Base-by-base conservation (phyloP, 345 rosid species). In the Carallia brachiata region DNA sequence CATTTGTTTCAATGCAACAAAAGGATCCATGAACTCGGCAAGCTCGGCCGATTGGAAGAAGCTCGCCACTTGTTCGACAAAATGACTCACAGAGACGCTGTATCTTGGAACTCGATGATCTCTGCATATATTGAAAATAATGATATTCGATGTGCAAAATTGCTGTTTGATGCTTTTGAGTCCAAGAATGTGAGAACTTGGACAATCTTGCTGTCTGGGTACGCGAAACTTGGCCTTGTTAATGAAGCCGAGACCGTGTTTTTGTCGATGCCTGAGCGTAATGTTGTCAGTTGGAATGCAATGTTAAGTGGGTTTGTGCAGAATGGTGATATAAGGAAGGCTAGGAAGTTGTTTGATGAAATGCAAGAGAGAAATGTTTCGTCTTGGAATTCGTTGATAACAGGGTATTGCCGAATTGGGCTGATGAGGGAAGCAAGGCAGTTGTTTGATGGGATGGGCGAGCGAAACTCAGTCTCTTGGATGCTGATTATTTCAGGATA, bases 391-490 rank as follows among this genome's bases (percentile, higher is more conserved):
- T 71, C 82, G 0, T 52, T 79, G 55, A 68, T 72, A 6, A 78
- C 76, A 1, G 78, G 78, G n/a, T 74, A 70, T 63, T 74, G 67
- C 59, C 31, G 63, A 62, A 39, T 44, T 57, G 78, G 82, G 47
- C 67, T 78, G 82, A 75, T 74, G 71, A 53, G 7, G 31, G 82
- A 78, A 67, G 82, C 76, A 13, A 70, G 76, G 39, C 73, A 78
- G 17, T 36, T 74, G 70, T 78, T 78, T 75, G 72, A 72, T 65
- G 65, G 27, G 36, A 75, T 79, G 76, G 32, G 36, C 7, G 69
- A 44, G 62, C 69, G 68, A 56, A 72, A 75, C 39, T 54, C 27
- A 16, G 71, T 79, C 40, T 63, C 68, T 47, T 79, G 79, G 79
- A 60, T 75, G 77, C 34, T 75, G 50, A 64, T 79, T 61, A 12